Percentiles rank a stretch among this genome's conserved stretches.
phyloP scores from a whole-genome alignment of 495 filamentous ascomycete genomes.

The Podospora didyma region DNA sequence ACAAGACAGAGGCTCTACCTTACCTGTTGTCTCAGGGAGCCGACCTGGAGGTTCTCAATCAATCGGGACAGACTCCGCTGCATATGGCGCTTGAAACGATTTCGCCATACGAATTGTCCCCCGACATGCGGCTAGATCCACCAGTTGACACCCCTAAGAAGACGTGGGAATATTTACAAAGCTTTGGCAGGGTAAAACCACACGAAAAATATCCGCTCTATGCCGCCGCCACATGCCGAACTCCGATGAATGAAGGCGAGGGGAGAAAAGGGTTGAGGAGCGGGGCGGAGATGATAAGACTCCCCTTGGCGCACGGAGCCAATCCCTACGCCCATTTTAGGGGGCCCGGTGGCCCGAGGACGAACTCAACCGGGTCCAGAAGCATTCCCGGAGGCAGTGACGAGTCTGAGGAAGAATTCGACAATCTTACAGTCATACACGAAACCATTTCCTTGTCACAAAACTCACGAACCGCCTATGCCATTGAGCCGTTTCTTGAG shows the following conservation, averaged over 20 bases:
- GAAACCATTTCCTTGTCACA: slow-evolving; percentile 2
- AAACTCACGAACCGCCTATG: neutral
- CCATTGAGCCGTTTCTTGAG: slow-evolving; percentile 12
- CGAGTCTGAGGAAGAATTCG: neutral
- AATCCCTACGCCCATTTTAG: slow-evolving; percentile 7
- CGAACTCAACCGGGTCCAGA: neutral
- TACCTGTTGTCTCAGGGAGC: slow-evolving; percentile 42
- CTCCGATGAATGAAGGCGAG: neutral
- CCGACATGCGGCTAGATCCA: neutral
- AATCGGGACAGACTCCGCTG: slow-evolving; percentile 37
- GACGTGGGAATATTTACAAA: neutral
- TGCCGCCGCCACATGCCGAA: slow-evolving; percentile 8
- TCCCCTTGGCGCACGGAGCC: slow-evolving; percentile 21
- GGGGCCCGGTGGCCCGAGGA: neutral
- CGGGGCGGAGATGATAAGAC: slow-evolving; percentile 25
- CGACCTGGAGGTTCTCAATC: slow-evolving; percentile 32
- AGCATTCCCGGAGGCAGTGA: neutral
- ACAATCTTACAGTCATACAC: slow-evolving; percentile 14
- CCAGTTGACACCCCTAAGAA: neutral
- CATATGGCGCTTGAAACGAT: slow-evolving; percentile 30
- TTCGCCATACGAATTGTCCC: too few relatives aligned
- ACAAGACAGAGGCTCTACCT: slow-evolving; percentile 26
- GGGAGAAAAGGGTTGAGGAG: neutral
- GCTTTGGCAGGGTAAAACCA: too few relatives aligned
- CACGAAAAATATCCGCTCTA: slow-evolving; percentile 6